phyloP scores from a whole-genome alignment of 352 stramenopile species.

The Globisporangium nodosum region DNA sequence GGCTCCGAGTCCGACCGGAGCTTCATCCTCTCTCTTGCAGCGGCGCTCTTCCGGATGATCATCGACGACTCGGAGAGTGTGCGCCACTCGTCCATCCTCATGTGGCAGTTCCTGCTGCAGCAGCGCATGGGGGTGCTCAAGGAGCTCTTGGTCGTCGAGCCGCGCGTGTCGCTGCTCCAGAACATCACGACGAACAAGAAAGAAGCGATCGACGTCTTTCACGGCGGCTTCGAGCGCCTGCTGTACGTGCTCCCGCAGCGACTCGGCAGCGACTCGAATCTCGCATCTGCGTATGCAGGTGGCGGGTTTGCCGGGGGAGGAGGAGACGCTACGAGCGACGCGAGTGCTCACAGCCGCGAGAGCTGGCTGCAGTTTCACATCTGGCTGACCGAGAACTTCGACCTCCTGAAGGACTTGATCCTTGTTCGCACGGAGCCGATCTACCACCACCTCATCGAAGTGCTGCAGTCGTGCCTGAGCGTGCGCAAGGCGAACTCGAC shows the following conservation, averaged over 20 bases:
- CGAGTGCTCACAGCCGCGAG: conserved; percentile 27
- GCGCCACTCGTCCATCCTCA: conserved; percentile 36
- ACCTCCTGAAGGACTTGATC: conserved; percentile 66
- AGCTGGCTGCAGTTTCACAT: conserved; percentile 74
- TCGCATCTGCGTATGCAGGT: not conserved
- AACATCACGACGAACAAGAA: conserved; percentile 74
- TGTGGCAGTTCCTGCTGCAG: conserved; percentile 75
- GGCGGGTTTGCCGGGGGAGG: not conserved
- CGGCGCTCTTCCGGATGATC: conserved; percentile 58
- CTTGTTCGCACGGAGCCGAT: conserved; percentile 55
- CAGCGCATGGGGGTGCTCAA: conserved; percentile 67
- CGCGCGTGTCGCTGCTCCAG: conserved; percentile 52
- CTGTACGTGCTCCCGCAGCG: conserved; percentile 33
- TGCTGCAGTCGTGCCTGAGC: conserved; percentile 38
- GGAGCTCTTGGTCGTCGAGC: conserved; percentile 70
- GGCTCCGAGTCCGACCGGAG: conserved; percentile 63
- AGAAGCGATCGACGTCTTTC: conserved; percentile 67
- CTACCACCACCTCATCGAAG: conserved; percentile 45
- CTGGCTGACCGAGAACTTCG: conserved; percentile 67
- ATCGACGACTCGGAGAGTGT: conserved; percentile 46
- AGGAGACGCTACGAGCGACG: not conserved
- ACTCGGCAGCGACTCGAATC: not conserved
- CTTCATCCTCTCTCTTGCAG: conserved; percentile 58
- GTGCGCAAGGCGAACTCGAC: conserved; percentile 36
- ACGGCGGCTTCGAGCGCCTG: conserved; percentile 65